Conservation (phyloP, 345 rosid species). For the Mercurialis annua region DNA sequence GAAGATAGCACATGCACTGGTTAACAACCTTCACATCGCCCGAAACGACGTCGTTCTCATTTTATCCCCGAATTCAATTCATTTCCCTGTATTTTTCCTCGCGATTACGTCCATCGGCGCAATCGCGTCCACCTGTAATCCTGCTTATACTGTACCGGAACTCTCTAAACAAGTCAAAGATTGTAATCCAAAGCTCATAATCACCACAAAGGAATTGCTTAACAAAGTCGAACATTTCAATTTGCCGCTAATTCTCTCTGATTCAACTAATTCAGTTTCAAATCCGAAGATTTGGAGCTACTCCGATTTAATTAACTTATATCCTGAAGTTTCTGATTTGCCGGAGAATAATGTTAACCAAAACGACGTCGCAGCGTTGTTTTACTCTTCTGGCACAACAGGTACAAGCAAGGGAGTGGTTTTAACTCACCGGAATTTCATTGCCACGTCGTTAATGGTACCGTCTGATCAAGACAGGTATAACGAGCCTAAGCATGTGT, state of each 20-base stretch:
- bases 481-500: constrained; percentile 18
- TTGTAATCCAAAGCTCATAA: constrained; percentile 24
- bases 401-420: constrained; percentile 43
- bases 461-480: constrained; percentile 30
- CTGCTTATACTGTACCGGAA: constrained; percentile 24
- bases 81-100: constrained; percentile 36
- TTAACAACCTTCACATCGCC: constrained; percentile 8
- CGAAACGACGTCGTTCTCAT: constrained; percentile 35
- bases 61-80: constrained; percentile 26
- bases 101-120: constrained; percentile 36
- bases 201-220: constrained; percentile 12
- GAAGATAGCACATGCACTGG: constrained; percentile 11
- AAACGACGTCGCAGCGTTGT: constrained; percentile 33
- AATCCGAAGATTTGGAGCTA: neutral
- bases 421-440: constrained; percentile 33
- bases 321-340: constrained; percentile 3
- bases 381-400: constrained; percentile 45
- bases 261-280: neutral
- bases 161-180: constrained; percentile 31
- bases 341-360: constrained; percentile 14
- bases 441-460: constrained; percentile 28
- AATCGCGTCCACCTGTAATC: constrained; percentile 34
- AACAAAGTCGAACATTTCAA: constrained; percentile 11
- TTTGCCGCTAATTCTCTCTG: constrained; percentile 14
- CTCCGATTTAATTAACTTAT: constrained; percentile 6